Conservation (phyloP, 1,284 basidiomycete genomes). For the Rhodofomes roseus region DNA sequence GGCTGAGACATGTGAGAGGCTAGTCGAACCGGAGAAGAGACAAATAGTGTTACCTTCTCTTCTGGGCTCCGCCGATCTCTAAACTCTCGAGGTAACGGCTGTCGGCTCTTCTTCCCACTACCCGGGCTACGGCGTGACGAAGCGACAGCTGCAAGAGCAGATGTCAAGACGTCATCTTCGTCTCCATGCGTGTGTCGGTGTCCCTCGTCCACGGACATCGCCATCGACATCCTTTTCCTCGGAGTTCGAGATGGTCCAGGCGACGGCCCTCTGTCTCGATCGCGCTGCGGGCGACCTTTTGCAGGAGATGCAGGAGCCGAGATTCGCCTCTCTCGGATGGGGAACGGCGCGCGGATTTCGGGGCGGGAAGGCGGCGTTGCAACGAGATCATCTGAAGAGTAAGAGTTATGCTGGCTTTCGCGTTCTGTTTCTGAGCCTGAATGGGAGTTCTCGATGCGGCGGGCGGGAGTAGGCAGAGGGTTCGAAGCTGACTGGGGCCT, state of each 20-base stretch:
- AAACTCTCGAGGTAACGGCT: conserved; percentile 62
- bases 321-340: conserved; percentile 39
- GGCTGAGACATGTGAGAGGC: too few relatives aligned
- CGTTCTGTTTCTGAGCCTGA: conserved; percentile 79
- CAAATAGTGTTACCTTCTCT: conserved; percentile 47
- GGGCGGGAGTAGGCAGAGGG: conserved; percentile 10
- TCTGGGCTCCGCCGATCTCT: conserved; percentile 39
- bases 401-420: conserved; percentile 43
- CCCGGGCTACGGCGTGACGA: conserved; percentile 44
- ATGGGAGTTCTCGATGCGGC: conserved; percentile 31
- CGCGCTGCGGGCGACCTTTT: conserved; percentile 30
- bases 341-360: conserved; percentile 27
- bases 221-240: conserved; percentile 41
- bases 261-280: conserved; percentile 24
- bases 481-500: conserved; percentile 22
- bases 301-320: conserved; percentile 56
- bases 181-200: conserved; percentile 24
- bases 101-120: conserved; percentile 44
- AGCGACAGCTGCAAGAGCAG: conserved; percentile 60
- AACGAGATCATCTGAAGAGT: conserved; percentile 39
- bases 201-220: conserved; percentile 21
- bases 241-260: conserved; percentile 39
- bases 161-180: conserved; percentile 41
- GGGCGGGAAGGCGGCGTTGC: conserved; percentile 36
- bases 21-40: too few relatives aligned